Evolutionary conservation across 2,329 filamentous ascomycete genomes (phyloP).

Genomic region (Exophiala sp.): DNA sequence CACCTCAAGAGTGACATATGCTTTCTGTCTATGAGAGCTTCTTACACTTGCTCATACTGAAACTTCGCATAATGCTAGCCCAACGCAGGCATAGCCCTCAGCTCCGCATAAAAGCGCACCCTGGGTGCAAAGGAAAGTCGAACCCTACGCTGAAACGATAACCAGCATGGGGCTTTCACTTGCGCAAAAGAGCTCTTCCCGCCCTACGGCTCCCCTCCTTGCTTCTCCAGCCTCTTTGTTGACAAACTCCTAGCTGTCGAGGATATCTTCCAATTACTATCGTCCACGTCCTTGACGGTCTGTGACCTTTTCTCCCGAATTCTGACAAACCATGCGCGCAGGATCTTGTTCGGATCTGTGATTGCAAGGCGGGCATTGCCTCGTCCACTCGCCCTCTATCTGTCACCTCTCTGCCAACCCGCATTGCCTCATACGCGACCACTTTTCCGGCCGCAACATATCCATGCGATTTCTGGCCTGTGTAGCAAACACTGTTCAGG

Average conservation of each 20-base stretch:
- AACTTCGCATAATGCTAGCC: conserved; percentile 4
- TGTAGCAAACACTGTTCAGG: conserved; percentile 3
- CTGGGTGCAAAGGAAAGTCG: conserved; percentile 3
- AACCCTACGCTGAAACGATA: not conserved
- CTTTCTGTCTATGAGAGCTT: not conserved
- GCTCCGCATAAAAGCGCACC: conserved; percentile 12
- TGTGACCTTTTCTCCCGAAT: not conserved
- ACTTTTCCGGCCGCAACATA: conserved; percentile 16
- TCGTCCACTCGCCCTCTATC: conserved; percentile 6
- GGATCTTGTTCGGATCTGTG: conserved; percentile 9
- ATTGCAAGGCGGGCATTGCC: not conserved
- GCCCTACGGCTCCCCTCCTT: conserved; percentile 13
- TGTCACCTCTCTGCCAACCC: conserved; percentile 12
- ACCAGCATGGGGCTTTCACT: conserved; percentile 13
- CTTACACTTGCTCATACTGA: not conserved
- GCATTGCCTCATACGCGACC: conserved; percentile 23
- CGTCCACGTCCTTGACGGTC: conserved; percentile 14
- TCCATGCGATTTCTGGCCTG: conserved; percentile 10
- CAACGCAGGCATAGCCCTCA: conserved; percentile 11
- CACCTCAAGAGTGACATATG: not conserved
- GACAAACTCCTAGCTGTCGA: conserved; percentile 1
- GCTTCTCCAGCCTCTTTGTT: conserved; percentile 7
- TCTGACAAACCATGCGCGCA: conserved; percentile 1
- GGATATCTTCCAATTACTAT: conserved; percentile 20
- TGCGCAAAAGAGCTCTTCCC: conserved; percentile 4